These are phyloP conservation scores for Fusarium anguioides DNA, from an alignment of 2,329 filamentous ascomycete species.

Conservation along the genomic window DNA sequence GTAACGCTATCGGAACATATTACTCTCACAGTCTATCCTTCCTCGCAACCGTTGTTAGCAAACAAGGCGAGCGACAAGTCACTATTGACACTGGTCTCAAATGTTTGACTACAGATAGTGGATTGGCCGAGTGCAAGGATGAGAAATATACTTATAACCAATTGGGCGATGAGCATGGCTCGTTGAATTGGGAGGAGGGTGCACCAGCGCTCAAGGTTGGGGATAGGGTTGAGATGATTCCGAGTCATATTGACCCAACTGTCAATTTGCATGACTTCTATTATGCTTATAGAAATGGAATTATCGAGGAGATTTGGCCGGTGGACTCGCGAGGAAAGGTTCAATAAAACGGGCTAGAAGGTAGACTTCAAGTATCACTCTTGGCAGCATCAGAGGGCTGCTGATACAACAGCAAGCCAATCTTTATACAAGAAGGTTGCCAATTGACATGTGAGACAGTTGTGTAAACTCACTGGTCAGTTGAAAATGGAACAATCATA, in stretches of 20 bases:
- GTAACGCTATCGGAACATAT: conserved; percentile 61
- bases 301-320: conserved; percentile 27
- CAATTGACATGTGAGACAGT: background rate
- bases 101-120: conserved; percentile 33
- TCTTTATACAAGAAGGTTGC: no score
- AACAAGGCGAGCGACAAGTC: conserved; percentile 31
- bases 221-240: conserved; percentile 33
- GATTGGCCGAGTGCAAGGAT: conserved; percentile 32
- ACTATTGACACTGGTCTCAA: conserved; percentile 35
- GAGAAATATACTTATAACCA: conserved; percentile 5
- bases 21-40: conserved; percentile 56
- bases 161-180: conserved; percentile 36
- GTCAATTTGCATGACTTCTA: conserved; percentile 38
- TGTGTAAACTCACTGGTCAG: background rate
- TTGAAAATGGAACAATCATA: background rate
- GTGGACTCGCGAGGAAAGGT: conserved; percentile 37
- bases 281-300: conserved; percentile 24
- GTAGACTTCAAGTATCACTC: no score
- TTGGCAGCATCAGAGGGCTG: no score
- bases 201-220: conserved; percentile 15
- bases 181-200: conserved; percentile 18
- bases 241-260: conserved; percentile 37
- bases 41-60: conserved; percentile 22
- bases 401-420: no score
- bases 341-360: no score